Percentiles rank a stretch among this genome's conserved stretches.
These are phyloP conservation scores for Penicillium hesseltinei DNA, from an alignment of 2,329 filamentous ascomycete genomes.

Conservation along the genomic window DNA sequence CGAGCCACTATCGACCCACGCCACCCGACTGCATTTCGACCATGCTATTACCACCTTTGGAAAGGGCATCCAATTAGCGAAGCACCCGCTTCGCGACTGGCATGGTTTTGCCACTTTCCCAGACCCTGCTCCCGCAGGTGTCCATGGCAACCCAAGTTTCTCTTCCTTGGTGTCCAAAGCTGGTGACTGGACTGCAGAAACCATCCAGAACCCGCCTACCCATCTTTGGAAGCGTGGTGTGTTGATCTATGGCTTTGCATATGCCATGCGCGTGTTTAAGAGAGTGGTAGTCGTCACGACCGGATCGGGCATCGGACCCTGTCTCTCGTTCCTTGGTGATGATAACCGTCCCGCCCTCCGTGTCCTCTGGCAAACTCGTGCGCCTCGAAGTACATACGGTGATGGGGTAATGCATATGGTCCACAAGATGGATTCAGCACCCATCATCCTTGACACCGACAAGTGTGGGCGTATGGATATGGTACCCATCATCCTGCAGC, in stretches of 20 bases:
- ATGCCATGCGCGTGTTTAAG: slow-evolving; percentile 64
- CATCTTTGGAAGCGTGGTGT: slow-evolving; percentile 67
- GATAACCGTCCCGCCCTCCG: slow-evolving; percentile 46
- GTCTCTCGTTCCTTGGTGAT: slow-evolving; percentile 60
- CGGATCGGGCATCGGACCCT: slow-evolving; percentile 70
- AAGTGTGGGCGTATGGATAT: slow-evolving; percentile 61
- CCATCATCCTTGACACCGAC: slow-evolving; percentile 67
- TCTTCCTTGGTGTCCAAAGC: slow-evolving; percentile 70
- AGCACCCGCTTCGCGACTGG: slow-evolving; percentile 66
- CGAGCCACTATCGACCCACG: slow-evolving; percentile 69
- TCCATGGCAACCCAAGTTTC: slow-evolving; percentile 51
- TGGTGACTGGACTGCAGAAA: slow-evolving; percentile 69
- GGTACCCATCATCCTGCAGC: slow-evolving; percentile 53
- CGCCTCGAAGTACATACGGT: slow-evolving; percentile 63
- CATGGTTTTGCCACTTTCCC: slow-evolving; percentile 76
- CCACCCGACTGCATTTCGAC: slow-evolving; percentile 67
- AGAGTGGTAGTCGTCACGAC: slow-evolving; percentile 67
- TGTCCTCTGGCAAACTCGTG: slow-evolving; percentile 67
- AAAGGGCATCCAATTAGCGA: slow-evolving; percentile 60
- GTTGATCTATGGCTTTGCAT: slow-evolving; percentile 65
- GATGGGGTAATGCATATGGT: slow-evolving; percentile 56
- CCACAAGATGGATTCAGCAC: slow-evolving; percentile 57
- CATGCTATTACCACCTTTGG: slow-evolving; percentile 60
- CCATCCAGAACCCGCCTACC: slow-evolving; percentile 61
- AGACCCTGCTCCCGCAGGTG: slow-evolving; percentile 40